Evolutionary conservation across 2,329 filamentous ascomycete species (phyloP).

Genomic region (Colletotrichum sp.): DNA sequence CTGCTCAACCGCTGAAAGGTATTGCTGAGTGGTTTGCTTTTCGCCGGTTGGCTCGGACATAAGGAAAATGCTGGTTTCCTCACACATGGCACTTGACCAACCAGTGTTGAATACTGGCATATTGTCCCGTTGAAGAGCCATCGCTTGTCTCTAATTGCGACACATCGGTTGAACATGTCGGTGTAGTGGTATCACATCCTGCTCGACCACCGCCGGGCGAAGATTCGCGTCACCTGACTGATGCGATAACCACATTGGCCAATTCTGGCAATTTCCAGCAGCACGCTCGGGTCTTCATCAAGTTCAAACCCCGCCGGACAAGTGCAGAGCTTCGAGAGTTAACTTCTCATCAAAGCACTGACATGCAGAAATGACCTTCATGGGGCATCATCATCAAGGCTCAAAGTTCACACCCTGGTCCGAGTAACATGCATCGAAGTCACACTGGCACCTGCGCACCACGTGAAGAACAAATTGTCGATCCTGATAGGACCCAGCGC

Average conservation of each 20-base stretch:
- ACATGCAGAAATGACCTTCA: neutral
- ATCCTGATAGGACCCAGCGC: neutral
- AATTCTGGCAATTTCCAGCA: neutral
- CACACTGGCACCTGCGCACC: neutral
- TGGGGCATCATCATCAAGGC: neutral
- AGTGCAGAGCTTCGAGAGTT: neutral
- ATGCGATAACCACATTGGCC: neutral
- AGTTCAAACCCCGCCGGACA: neutral
- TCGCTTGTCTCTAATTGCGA: neutral
- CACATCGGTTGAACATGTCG: neutral
- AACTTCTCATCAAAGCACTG: neutral
- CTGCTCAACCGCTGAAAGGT: neutral
- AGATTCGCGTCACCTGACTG: neutral
- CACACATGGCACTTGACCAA: neutral
- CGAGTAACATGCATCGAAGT: neutral
- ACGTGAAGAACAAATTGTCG: conserved; percentile 1
- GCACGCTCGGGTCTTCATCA: neutral
- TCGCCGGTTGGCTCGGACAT: neutral
- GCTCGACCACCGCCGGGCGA: neutral
- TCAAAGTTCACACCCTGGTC: neutral
- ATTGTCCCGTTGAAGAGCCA: neutral
- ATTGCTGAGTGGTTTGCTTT: neutral
- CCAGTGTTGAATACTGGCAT: neutral
- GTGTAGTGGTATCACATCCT: neutral
- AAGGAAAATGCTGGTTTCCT: neutral